Evolutionary conservation across 2,329 filamentous ascomycete species (phyloP), one percentile per base, ranked within the genome.

Genomic region (Hawksworthiomyces lignivorus): DNA sequence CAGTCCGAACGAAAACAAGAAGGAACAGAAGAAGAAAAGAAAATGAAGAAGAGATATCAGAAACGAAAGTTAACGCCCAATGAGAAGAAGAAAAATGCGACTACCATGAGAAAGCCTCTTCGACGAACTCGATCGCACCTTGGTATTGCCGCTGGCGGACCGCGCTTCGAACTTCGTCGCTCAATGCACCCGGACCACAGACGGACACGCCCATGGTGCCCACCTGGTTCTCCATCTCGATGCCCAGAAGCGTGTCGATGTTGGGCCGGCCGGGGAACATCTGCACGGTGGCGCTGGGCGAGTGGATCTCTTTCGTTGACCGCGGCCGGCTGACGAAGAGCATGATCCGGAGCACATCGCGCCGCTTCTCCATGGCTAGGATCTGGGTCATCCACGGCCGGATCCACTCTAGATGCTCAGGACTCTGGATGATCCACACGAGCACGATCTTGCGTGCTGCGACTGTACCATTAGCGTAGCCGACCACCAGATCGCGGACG

Each of bases 221-320:
- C 36, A 88, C 67, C 54, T 85, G 82, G 54, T 77, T 73, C 62
- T 84, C 79, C 66, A 86, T 80, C 68, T 88, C 84, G 54, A 80
- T 77, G 42, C 80, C 73, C 46, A 89, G 67, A 14, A 89, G 68
- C 1, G 82, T 83, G 49, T 81, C 74, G 39, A 87, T 79, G 58
- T 87, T 86, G 15, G 83, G 83, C 52, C 83, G 72, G 14, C 84
- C 84, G 5, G 84, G 84, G 69, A 87, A 87, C 84, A 89, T 89
- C 59, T 88, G 84, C 11, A 90, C 84, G 15, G 81, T 87, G 1
- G 80, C 74, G 27, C 77, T 83, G 3, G 84, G 84, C 52, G 79
- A 84, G 66, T 87, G 82, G 41, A 88, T 87, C 61, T 88, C 84
- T 68, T 87, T 87, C 34, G 80, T 87, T 36, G 79, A 84, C 30